Evolutionary conservation across 495 filamentous ascomycete species (phyloP), one percentile per base, ranked within the genome.

Genomic region (Trichoderma asperelloides): DNA sequence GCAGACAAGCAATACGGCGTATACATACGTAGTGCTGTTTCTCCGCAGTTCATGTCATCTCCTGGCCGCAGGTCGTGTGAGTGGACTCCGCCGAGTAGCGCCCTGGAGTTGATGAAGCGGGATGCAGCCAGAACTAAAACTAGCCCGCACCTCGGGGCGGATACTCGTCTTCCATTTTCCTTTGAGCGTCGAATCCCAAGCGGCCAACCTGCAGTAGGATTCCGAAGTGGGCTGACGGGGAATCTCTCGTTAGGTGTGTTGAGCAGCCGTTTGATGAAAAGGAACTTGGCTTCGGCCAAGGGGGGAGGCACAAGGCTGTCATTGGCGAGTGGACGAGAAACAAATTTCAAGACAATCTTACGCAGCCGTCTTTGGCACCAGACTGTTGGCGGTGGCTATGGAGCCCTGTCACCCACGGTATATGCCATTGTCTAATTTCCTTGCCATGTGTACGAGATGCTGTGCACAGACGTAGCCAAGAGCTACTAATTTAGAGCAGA

Each of bases 1-100:
- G n/a, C 47, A n/a, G 12, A 15, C 33, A 37, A 37, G 33, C 33
- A 37, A 37, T 37, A 37, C 33, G 9, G 2, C 33, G 33, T n/a
- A n/a, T n/a, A 18, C 47, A 5, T n/a, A n/a, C 1, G 18, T 51
- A 2, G 0, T 30, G 8, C 27, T 27, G 23, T 11, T 12, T 60
- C 55, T 60, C 55, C 55, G 55, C 55, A 60, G 55, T 30, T 27
- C 55, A 60, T 28, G 55, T 60, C 55, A 60, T 60, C 23, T 60
- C 49, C n/a, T n/a, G n/a, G n/a, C 49, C n/a, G 55, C 55, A 30
- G 55, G 55, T 28, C n/a, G 55, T 13, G 55, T 60, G 55, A 18
- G 55, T 30, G 55, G 55, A 15, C 51, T 30, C 55, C 21, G 12
- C 11, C 27, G 27, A 30, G 55, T 30, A 13, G 23, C 9, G 23